Evolutionary conservation across 495 filamentous ascomycete genomes (phyloP).

Genomic region (Neurospora cerealis): DNA sequence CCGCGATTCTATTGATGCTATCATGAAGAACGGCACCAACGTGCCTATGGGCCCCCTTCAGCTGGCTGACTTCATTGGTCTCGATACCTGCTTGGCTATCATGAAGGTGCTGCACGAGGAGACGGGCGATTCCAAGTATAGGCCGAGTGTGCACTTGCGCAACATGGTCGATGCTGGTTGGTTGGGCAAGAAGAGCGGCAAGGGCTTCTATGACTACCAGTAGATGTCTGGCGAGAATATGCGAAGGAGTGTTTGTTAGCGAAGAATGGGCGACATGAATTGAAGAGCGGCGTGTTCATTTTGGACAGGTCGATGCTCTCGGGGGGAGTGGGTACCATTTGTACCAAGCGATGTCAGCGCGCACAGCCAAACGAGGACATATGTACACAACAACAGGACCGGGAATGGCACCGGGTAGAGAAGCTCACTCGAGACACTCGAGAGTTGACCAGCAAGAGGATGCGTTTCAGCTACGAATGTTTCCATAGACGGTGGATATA

Average conservation of each 20-base stretch:
- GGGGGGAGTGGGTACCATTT: neutral
- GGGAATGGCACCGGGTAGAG: neutral
- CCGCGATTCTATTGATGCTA: slow-evolving; percentile 85
- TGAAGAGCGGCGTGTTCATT: neutral
- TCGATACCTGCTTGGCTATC: slow-evolving; percentile 93
- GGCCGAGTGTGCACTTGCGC: slow-evolving; percentile 71
- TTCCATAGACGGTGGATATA: neutral
- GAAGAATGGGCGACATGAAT: neutral
- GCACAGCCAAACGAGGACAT: neutral
- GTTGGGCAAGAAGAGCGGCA: slow-evolving; percentile 95
- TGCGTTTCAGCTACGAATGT: neutral
- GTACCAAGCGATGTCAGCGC: neutral
- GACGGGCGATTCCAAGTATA: slow-evolving; percentile 91
- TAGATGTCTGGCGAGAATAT: neutral
- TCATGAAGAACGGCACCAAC: slow-evolving; percentile 99
- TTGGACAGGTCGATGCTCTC: neutral
- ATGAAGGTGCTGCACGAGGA: slow-evolving; percentile 93
- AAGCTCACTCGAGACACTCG: neutral
- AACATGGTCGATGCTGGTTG: slow-evolving; percentile 99
- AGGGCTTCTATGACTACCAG: slow-evolving; percentile 87
- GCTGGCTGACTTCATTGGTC: slow-evolving; percentile 92
- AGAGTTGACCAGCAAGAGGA: neutral
- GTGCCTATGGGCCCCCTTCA: slow-evolving; percentile 96
- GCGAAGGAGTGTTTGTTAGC: neutral
- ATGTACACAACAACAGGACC: neutral